Percentiles rank a stretch among this genome's conserved stretches.
Conservation (phyloP, 345 rosid species). For the Theobroma cacao region DNA sequence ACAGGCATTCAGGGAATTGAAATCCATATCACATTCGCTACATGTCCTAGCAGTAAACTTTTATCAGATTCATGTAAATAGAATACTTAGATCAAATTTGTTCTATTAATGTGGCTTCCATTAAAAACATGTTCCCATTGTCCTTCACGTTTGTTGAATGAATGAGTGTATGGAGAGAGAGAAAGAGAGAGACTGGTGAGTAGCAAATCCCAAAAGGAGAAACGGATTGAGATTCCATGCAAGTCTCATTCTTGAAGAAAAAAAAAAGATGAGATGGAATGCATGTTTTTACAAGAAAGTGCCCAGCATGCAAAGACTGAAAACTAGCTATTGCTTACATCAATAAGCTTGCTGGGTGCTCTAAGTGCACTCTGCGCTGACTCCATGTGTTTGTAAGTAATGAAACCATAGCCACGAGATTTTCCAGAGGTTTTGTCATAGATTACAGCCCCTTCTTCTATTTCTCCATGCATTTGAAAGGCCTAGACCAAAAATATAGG, state of each 20-base stretch:
- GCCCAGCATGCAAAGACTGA: slow-evolving; percentile 8
- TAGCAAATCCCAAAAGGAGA: not conserved
- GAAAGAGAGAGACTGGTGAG: not conserved
- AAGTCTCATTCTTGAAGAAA: not conserved
- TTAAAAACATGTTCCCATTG: not conserved
- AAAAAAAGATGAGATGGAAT: not conserved
- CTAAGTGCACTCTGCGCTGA: slow-evolving; percentile 54
- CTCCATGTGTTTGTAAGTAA: slow-evolving; percentile 66
- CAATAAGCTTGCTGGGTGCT: slow-evolving; percentile 65
- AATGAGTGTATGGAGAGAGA: not conserved
- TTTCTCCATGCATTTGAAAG: slow-evolving; percentile 60
- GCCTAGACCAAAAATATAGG: slow-evolving; percentile 40
- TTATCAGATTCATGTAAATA: not conserved
- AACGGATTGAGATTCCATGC: not conserved
- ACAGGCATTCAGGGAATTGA: not conserved
- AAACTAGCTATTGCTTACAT: slow-evolving; percentile 36
- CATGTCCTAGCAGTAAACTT: not conserved
- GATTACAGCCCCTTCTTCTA: slow-evolving; percentile 76
- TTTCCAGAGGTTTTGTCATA: slow-evolving; percentile 66
- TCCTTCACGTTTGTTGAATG: not conserved
- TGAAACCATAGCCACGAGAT: slow-evolving; percentile 79
- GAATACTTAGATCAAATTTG: not conserved
- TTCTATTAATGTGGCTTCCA: not conserved
- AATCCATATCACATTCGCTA: not conserved
- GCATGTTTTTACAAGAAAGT: not conserved